Conservation (phyloP, 2,329 filamentous ascomycete species). For the Sarocladiaceae sp. region DNA sequence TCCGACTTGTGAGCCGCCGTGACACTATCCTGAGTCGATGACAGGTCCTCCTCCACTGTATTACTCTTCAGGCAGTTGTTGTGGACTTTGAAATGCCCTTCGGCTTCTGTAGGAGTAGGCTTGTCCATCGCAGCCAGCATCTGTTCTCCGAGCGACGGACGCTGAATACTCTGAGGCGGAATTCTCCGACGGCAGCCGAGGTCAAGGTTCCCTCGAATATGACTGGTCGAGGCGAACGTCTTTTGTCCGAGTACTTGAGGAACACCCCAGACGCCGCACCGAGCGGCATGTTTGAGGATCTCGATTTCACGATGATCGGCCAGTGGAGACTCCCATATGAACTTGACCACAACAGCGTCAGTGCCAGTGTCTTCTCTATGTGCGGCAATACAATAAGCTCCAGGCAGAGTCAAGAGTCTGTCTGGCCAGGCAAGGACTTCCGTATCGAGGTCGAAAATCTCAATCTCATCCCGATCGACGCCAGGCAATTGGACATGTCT, state of each 20-base stretch:
- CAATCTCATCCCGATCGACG: background rate
- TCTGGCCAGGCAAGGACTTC: background rate
- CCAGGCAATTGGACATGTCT: conserved; percentile 8
- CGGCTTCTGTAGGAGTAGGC: background rate
- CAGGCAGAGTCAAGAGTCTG: background rate
- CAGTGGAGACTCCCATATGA: conserved; percentile 2
- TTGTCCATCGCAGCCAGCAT: background rate
- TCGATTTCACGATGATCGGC: background rate
- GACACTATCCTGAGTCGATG: background rate
- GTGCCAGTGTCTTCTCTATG: background rate
- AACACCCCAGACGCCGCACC: conserved; percentile 1
- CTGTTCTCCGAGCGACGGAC: conserved; percentile 1
- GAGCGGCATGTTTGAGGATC: background rate
- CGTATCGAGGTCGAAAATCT: too few species aligned
- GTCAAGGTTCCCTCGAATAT: background rate
- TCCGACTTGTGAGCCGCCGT: background rate
- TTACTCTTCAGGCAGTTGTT: background rate
- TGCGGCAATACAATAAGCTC: background rate
- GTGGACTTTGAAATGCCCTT: background rate
- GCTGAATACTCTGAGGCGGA: background rate
- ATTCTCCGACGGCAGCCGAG: background rate
- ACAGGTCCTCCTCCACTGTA: background rate
- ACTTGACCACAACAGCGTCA: conserved; percentile 5
- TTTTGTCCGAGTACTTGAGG: background rate
- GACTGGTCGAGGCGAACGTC: background rate